A percentile compares a stretch with the other conserved stretches of the same genome.
phyloP scores from a whole-genome alignment of 192 early-diverging fungal genomes.

The Coemansia sp. region DNA sequence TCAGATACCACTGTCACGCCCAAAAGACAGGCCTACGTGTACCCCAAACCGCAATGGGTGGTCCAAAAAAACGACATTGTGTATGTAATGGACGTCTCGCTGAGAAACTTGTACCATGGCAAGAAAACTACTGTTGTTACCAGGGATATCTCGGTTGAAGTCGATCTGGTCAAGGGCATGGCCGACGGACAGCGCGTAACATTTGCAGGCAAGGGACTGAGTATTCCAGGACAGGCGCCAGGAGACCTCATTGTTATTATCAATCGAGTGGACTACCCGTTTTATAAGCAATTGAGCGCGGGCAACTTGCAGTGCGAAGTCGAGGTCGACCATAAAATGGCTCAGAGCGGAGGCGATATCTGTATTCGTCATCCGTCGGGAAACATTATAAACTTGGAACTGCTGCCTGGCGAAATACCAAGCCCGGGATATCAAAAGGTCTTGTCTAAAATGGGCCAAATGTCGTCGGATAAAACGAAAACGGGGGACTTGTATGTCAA shows the following conservation, averaged over 20 bases:
- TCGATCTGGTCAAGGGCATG: constrained; percentile 20
- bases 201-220: constrained; percentile 20
- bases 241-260: constrained; percentile 33
- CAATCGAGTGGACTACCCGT: constrained; percentile 31
- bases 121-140: constrained; percentile 27
- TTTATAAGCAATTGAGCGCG: constrained; percentile 1
- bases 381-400: constrained; percentile 15
- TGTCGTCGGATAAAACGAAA: neutral
- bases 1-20: neutral
- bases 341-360: constrained; percentile 19
- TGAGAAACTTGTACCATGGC: constrained; percentile 27
- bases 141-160: constrained; percentile 16
- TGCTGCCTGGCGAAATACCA: constrained; percentile 19
- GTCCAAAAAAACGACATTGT: constrained; percentile 36
- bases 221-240: neutral
- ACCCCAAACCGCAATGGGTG: constrained; percentile 39
- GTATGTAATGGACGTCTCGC: constrained; percentile 30
- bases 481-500: constrained; percentile 23
- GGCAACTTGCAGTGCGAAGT: constrained; percentile 22
- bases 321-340: constrained; percentile 25
- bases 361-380: constrained; percentile 28
- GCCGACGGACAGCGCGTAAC: constrained; percentile 26
- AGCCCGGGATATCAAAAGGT: constrained; percentile 17
- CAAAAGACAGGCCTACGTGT: constrained; percentile 12
- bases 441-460: constrained; percentile 14